A percentile compares a stretch with the other conserved stretches of the same genome.
Evolutionary conservation across 2,329 filamentous ascomycete genomes (phyloP).

Genomic region (Colletotrichum tropicicola): DNA sequence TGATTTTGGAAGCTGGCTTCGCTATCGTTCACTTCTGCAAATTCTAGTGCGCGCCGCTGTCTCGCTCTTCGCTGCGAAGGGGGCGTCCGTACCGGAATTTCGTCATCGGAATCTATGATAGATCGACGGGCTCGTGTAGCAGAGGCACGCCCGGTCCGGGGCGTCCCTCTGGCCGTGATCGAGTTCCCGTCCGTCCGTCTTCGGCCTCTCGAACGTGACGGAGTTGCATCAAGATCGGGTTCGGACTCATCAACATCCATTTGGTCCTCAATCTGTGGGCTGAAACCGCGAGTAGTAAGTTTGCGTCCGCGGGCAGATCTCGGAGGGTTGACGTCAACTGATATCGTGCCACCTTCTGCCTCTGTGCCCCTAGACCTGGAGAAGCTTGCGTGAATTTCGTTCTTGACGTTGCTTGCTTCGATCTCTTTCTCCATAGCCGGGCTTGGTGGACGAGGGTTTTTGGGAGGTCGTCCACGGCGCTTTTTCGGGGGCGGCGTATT

Average conservation of each 20-base stretch:
- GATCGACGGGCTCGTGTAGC: neutral
- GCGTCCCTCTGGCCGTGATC: conserved; percentile 12
- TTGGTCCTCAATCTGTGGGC: neutral
- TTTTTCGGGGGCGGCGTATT: conserved; percentile 14
- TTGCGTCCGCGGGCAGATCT: conserved; percentile 24
- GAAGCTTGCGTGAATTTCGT: conserved; percentile 16
- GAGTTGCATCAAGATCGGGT: neutral
- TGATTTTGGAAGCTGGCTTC: conserved; percentile 19
- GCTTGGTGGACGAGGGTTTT: conserved; percentile 15
- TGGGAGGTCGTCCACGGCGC: conserved; percentile 25
- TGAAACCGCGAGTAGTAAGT: neutral
- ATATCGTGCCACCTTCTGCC: conserved; percentile 1
- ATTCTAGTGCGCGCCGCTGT: neutral
- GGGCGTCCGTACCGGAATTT: neutral
- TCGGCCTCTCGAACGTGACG: conserved; percentile 8
- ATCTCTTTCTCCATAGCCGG: neutral
- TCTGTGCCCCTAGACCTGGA: neutral
- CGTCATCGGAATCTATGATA: conserved; percentile 7
- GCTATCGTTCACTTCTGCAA: conserved; percentile 18
- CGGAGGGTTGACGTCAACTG: conserved; percentile 10
- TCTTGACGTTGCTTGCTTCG: neutral
- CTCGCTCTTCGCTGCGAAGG: neutral
- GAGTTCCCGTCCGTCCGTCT: neutral
- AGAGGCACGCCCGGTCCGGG: neutral
- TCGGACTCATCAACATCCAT: conserved; percentile 20